Evolutionary conservation across 352 stramenopile genomes (phyloP).

Genomic region (Elongisporangium prolatum): DNA sequence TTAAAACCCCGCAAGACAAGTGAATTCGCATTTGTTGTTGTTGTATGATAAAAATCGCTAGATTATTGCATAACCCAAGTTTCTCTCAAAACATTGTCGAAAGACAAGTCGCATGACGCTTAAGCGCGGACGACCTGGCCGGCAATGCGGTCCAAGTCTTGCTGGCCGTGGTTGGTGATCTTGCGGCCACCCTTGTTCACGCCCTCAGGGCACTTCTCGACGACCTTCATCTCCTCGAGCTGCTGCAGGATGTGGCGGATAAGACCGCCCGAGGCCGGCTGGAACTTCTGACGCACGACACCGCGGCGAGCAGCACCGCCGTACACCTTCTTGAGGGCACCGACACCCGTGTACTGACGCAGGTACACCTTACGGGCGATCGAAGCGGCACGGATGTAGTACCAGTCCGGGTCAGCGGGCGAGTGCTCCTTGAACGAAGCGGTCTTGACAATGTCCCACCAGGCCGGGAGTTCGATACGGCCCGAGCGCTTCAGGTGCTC

Average conservation of each 20-base stretch:
- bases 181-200: constrained; percentile 92
- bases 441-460: constrained; percentile 98
- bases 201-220: constrained; percentile 91
- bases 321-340: constrained; percentile 97
- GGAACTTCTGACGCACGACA: constrained; percentile 94
- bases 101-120: constrained; percentile 6
- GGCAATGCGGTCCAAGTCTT: constrained; percentile 99
- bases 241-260: constrained; percentile 98
- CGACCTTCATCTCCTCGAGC: constrained; percentile 98
- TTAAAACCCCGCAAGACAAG: constrained; percentile 15
- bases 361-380: constrained; percentile 99
- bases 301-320: constrained; percentile 91
- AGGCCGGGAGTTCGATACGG: constrained; percentile 98
- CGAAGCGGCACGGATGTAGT: constrained; percentile 97
- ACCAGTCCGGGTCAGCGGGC: constrained; percentile 98
- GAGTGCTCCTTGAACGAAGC: constrained; percentile 97
- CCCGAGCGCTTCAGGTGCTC: constrained; percentile 99
- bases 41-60: not conserved
- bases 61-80: constrained; percentile 14
- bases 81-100: not conserved
- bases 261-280: constrained; percentile 93
- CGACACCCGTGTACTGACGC: constrained; percentile 94
- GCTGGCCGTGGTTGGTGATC: constrained; percentile 97
- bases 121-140: constrained; percentile 90
- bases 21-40: not conserved